These are phyloP conservation scores for Cladophialophora chaetospira DNA, from an alignment of 2,329 filamentous ascomycete species.

Conservation along the genomic window DNA sequence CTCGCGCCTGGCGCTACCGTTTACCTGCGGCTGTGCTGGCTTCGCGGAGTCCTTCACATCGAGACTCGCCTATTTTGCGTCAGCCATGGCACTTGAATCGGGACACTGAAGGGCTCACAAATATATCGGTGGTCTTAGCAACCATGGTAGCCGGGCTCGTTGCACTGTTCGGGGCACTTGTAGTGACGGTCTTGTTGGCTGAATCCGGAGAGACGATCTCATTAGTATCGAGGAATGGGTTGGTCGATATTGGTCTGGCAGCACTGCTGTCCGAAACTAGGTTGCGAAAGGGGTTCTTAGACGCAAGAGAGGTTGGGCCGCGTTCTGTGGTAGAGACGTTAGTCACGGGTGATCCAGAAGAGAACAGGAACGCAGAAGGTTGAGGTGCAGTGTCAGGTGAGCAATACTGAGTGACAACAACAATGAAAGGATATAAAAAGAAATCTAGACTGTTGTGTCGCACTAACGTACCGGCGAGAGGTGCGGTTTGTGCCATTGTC, in stretches of 20 bases:
- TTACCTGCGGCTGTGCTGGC: conserved; percentile 32
- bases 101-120: conserved; percentile 20
- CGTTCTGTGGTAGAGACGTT: conserved; percentile 27
- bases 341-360: too few relatives aligned
- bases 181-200: conserved; percentile 14
- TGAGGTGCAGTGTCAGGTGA: not conserved
- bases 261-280: conserved; percentile 41
- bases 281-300: conserved; percentile 55
- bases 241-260: conserved; percentile 53
- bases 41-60: conserved; percentile 21
- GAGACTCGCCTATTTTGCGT: conserved; percentile 16
- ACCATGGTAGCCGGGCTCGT: conserved; percentile 1
- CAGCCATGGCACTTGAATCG: not conserved
- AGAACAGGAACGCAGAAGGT: not conserved
- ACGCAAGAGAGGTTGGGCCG: conserved; percentile 36
- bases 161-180: not conserved
- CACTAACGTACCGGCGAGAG: conserved; percentile 19
- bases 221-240: conserved; percentile 61
- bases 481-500: conserved; percentile 25
- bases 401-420: not conserved
- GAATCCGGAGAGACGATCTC: conserved; percentile 34
- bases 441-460: not conserved
- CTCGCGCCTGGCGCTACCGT: conserved; percentile 37
- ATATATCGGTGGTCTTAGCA: conserved; percentile 22
- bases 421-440: not conserved